phyloP scores from a whole-genome alignment of 1,139 yeast genomes.

The Suhomyces bolitotheri region DNA sequence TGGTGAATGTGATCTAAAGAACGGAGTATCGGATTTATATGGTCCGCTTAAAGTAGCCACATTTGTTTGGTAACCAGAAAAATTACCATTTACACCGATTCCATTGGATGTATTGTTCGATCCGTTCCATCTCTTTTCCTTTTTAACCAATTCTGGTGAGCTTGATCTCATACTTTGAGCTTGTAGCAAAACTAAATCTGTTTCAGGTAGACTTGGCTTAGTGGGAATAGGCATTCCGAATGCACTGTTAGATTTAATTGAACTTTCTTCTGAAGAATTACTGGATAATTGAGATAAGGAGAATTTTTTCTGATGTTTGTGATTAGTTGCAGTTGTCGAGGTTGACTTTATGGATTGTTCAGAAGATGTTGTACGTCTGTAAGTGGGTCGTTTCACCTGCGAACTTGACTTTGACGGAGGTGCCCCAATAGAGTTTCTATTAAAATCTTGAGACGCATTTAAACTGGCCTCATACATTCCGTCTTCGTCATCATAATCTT shows the following conservation, averaged over 20 bases:
- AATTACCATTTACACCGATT: conserved; percentile 2
- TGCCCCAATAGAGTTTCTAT: background rate
- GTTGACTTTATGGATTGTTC: conserved; percentile 40
- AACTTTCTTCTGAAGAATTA: conserved; percentile 43
- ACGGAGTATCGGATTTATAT: conserved; percentile 13
- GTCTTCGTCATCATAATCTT: conserved; percentile 41
- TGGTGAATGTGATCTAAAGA: conserved; percentile 35
- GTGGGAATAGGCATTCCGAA: conserved; percentile 22
- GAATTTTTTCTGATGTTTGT: conserved; percentile 26
- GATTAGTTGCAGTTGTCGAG: conserved; percentile 30
- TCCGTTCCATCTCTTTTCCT: conserved; percentile 19
- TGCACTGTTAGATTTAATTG: conserved; percentile 14
- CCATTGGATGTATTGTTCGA: conserved; percentile 6
- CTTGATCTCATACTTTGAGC: conserved; percentile 19
- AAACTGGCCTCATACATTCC: conserved; percentile 35
- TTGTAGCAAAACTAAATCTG: conserved; percentile 13
- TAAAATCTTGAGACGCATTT: conserved; percentile 29
- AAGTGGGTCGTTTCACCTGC: conserved; percentile 32
- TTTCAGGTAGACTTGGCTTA: conserved; percentile 11
- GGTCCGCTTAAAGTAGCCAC: conserved; percentile 6
- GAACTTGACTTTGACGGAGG: conserved; percentile 1
- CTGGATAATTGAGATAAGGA: conserved; percentile 39
- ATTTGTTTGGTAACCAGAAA: background rate
- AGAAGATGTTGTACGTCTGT: conserved; percentile 36
- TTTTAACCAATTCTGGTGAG: conserved; percentile 23